A percentile compares a stretch with the other conserved stretches of the same genome.
Evolutionary conservation across 441 rosid species (phyloP).

Genomic region (Bocquillonia castaneifolia): DNA sequence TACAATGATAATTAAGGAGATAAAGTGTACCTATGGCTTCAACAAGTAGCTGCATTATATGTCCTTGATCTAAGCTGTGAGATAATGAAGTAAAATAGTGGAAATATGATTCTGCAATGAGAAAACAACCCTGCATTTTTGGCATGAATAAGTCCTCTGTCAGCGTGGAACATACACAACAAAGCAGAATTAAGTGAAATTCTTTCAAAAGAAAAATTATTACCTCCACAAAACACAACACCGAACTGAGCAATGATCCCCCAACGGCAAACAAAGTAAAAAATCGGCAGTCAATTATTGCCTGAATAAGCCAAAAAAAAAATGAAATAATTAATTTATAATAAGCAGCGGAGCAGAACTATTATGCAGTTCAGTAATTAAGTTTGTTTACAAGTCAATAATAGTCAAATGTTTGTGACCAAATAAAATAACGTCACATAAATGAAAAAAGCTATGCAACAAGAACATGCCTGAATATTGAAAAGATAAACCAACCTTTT

Average conservation of each 20-base stretch:
- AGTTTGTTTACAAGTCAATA: no score
- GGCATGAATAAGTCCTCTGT: not conserved
- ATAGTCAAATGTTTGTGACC: no score
- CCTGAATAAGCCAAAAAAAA: conserved; percentile 32
- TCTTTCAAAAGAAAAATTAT: not conserved
- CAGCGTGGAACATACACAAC: not conserved
- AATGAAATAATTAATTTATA: not conserved
- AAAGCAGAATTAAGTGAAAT: not conserved
- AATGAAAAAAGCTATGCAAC: no score
- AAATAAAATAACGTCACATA: no score
- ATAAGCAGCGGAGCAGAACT: not conserved
- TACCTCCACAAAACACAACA: conserved; percentile 74
- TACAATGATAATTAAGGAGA: not conserved
- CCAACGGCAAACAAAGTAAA: conserved; percentile 58
- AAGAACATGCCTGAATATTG: not conserved
- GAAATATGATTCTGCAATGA: conserved; percentile 40
- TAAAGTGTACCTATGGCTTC: conserved; percentile 56
- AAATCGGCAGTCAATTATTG: conserved; percentile 57
- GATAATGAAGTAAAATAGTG: conserved; percentile 40
- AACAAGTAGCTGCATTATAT: conserved; percentile 41
- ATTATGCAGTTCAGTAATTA: not conserved
- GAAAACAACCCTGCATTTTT: conserved; percentile 55
- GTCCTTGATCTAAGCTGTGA: conserved; percentile 33
- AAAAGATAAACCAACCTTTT: conserved; percentile 36
- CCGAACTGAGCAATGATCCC: conserved; percentile 63